Evolutionary conservation across 2,329 filamentous ascomycete species (phyloP), one percentile per base, ranked within the genome.

Genomic region (Colletotrichum somersetense): DNA sequence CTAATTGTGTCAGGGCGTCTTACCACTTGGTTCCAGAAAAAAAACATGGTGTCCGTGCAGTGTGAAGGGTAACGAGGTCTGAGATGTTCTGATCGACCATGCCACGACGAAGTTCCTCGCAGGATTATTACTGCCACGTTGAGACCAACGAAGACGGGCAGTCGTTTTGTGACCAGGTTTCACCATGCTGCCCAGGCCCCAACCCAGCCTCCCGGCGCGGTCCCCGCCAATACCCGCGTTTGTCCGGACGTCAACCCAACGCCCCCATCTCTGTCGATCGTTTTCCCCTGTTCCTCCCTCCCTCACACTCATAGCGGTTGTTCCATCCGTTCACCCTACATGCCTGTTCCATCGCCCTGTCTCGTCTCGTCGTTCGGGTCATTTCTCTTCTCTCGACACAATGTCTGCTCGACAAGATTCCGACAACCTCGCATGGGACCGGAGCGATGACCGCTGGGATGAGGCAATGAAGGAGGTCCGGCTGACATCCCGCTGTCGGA

Each of bases 1-100:
- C 66, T 70, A 59, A 48, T 46, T 14, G 46, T 59, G 23, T 56
- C 66, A 64, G 59, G 55, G 55, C 66, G 61, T 56, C 20, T 55
- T 23, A 38, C 26, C 20, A 50, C 7, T 7, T 38, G 42, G 35
- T 62, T 38, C 5, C 44, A 16, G 44, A 40, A 4, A 18, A 16
- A 35, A 44, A 50, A 26, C 7, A n/a, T 14, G 7, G 18, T 26
- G 18, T 20, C 16, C 57, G 26, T 30, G 61, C 18, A 33, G n/a
- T 20, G 23, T 18, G 35, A 26, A 26, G 16, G 12, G 20, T 33
- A 7, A 2, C 14, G 33, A 10, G 55, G 18, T 16, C 38, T 57
- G 53, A n/a, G 20, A n/a, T 2, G 0, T 12, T 12, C 2, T 5
- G 20, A 30, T 48, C 0, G 46, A 23, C 46, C 14, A 11, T 40